phyloP scores from a whole-genome alignment of 1,284 basidiomycete species.

The Trametes sp. region DNA sequence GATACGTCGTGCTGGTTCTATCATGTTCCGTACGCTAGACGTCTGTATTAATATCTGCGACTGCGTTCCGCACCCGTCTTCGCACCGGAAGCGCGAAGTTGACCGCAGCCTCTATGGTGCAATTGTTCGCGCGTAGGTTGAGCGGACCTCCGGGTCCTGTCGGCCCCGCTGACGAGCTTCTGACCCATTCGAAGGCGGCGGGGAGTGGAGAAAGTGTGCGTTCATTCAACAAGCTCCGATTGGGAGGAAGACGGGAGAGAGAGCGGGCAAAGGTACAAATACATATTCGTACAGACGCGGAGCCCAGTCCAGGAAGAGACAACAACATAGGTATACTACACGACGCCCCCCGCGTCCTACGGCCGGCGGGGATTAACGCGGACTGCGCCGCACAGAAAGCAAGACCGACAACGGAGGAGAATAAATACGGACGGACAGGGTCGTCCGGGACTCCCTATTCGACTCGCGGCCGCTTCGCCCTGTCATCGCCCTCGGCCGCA shows the following conservation, averaged over 20 bases:
- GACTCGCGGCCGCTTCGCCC: constrained; percentile 41
- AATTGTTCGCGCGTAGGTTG: background rate
- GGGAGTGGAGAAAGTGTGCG: background rate
- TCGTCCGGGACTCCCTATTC: constrained; percentile 29
- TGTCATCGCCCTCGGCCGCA: constrained; percentile 28
- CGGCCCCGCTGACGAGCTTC: background rate
- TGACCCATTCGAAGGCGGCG: background rate
- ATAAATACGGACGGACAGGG: background rate
- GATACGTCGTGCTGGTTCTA: background rate
- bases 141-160: background rate
- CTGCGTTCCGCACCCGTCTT: background rate
- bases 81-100: background rate
- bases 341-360: background rate
- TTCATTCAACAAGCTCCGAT: background rate
- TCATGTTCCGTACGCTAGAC: background rate
- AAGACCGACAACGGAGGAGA: background rate
- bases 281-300: constrained; percentile 12
- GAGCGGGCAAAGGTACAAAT: constrained; percentile 6
- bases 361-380: constrained; percentile 8
- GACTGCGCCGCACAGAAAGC: background rate
- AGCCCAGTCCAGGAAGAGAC: constrained; percentile 7
- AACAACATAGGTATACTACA: constrained; percentile 18
- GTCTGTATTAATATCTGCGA: constrained; percentile 1
- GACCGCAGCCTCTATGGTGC: background rate
- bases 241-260: background rate